Percentiles rank a stretch among this genome's conserved stretches.
These are phyloP conservation scores for Kluyveromyces starmeri DNA, from an alignment of 805 yeast species.

Conservation along the genomic window DNA sequence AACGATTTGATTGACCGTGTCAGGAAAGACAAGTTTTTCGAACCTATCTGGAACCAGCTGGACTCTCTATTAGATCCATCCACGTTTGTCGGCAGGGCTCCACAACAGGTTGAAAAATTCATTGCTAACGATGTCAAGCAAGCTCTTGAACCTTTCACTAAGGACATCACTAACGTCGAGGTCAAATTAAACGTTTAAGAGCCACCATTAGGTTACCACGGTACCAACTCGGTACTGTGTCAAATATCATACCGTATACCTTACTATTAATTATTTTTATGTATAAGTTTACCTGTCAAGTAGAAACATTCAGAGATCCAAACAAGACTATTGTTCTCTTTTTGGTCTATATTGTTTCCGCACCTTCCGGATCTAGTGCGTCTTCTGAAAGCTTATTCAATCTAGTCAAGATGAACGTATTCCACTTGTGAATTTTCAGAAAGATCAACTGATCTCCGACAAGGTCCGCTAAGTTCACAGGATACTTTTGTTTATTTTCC, in stretches of 20 bases:
- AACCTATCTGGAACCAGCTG: constrained; percentile 81
- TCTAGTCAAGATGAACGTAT: constrained; percentile 39
- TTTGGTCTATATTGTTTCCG: no score
- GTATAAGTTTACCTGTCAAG: no score
- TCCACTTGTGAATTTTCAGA: constrained; percentile 54
- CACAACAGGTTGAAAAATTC: constrained; percentile 93
- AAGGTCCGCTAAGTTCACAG: constrained; percentile 46
- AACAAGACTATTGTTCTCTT: no score
- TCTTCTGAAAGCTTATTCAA: neutral
- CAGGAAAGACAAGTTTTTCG: constrained; percentile 65
- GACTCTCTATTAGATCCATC: constrained; percentile 78
- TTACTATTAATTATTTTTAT: no score
- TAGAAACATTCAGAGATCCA: no score
- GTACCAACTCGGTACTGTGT: no score
- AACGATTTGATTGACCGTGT: constrained; percentile 91
- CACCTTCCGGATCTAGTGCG: neutral
- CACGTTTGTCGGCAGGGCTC: constrained; percentile 97
- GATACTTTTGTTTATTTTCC: constrained; percentile 44
- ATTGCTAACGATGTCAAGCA: constrained; percentile 73
- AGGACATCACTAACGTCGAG: constrained; percentile 51
- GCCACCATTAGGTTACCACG: no score
- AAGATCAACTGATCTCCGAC: constrained; percentile 46
- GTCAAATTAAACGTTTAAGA: constrained; percentile 74
- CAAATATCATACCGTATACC: neutral
- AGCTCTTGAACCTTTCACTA: constrained; percentile 64